A percentile compares a stretch with the other conserved stretches of the same genome.
These are phyloP conservation scores for Backusella australiensis DNA, from an alignment of 192 early-diverging fungal species.

Conservation along the genomic window DNA sequence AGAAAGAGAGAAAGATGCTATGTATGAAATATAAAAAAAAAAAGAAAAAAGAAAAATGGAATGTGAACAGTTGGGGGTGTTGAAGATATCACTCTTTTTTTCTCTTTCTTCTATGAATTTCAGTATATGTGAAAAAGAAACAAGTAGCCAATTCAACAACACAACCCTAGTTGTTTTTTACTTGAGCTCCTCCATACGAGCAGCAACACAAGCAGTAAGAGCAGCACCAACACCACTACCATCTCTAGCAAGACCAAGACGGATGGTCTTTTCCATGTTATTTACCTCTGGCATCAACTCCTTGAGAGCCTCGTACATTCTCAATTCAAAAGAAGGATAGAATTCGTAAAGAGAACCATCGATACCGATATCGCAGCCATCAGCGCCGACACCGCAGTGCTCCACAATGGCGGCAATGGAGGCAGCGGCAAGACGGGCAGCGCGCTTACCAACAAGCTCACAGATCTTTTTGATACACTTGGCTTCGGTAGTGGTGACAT, in stretches of 20 bases:
- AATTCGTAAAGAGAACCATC: constrained; percentile 68
- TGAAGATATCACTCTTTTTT: no score
- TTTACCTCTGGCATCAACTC: constrained; percentile 59
- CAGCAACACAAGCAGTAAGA: constrained; percentile 33
- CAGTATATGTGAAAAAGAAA: neutral
- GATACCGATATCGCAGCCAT: constrained; percentile 63
- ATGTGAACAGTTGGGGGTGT: neutral
- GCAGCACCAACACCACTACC: constrained; percentile 42
- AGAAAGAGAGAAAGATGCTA: neutral
- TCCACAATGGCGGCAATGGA: constrained; percentile 67
- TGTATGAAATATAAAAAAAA: constrained; percentile 4
- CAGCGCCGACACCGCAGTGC: constrained; percentile 52
- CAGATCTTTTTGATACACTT: constrained; percentile 80
- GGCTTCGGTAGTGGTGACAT: constrained; percentile 69
- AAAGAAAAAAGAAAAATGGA: neutral
- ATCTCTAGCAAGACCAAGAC: constrained; percentile 37
- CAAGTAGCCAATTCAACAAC: neutral
- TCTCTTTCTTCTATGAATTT: neutral
- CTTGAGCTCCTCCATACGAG: constrained; percentile 11
- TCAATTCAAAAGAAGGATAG: constrained; percentile 61
- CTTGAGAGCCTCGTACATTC: constrained; percentile 69
- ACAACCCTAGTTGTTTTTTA: constrained; percentile 5
- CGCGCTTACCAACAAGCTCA: constrained; percentile 80
- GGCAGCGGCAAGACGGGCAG: constrained; percentile 79
- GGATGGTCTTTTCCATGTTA: constrained; percentile 9